Conservation (phyloP, 768 basidiomycete genomes). For the Kwoniella sp. region DNA sequence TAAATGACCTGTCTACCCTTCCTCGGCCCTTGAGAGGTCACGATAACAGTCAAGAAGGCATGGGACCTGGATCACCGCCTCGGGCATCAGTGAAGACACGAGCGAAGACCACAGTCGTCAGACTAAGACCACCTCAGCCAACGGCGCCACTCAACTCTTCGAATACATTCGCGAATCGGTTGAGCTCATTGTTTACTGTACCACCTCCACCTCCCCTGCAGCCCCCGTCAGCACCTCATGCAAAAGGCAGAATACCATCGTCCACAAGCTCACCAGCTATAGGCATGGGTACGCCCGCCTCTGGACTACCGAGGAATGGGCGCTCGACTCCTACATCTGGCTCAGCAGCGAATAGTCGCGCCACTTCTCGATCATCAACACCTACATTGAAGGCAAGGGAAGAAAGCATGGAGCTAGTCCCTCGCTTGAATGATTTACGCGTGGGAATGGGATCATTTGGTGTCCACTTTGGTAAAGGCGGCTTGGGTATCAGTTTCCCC, state of each 20-base stretch:
- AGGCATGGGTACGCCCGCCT: neutral
- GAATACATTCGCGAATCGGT: slow-evolving; percentile 18
- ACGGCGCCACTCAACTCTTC: slow-evolving; percentile 2
- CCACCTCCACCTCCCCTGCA: slow-evolving; percentile 32
- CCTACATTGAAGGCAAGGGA: neutral
- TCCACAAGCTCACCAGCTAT: neutral
- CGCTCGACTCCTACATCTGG: neutral
- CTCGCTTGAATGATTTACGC: neutral
- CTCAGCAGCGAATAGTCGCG: neutral
- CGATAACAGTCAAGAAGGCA: slow-evolving; percentile 2
- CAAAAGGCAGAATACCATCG: neutral
- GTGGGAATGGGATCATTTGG: neutral
- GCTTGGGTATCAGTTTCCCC: slow-evolving; percentile 1
- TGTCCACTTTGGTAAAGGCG: neutral
- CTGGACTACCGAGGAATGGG: neutral
- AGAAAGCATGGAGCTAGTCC: neutral
- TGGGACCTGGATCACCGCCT: slow-evolving; percentile 2
- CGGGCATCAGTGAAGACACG: neutral
- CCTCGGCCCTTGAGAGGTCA: slow-evolving; percentile 19
- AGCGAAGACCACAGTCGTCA: slow-evolving; percentile 28
- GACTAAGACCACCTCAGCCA: slow-evolving; percentile 26
- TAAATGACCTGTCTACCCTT: slow-evolving; percentile 26
- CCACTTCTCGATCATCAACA: neutral
- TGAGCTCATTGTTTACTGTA: slow-evolving; percentile 41
- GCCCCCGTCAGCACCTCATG: neutral